A percentile compares a stretch with the other conserved stretches of the same genome.
phyloP scores from a whole-genome alignment of 2,329 filamentous ascomycete species.

The Sphaerulina musiva region DNA sequence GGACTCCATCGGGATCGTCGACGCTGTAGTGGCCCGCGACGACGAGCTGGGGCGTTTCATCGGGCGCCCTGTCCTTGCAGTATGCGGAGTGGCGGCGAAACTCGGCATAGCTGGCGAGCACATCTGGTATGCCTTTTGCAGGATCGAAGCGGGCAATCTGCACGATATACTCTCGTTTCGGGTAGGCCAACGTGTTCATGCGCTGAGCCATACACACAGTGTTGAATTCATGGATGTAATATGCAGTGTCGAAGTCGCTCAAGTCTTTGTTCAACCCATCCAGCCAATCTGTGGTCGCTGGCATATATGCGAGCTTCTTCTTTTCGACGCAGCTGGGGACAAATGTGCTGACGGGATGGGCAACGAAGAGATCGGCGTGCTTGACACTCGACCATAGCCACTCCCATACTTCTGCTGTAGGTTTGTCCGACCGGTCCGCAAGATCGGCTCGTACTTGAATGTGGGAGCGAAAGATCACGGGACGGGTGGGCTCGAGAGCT shows the following conservation, averaged over 20 bases:
- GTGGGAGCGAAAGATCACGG: constrained; percentile 73
- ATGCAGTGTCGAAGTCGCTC: constrained; percentile 61
- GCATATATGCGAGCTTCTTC: constrained; percentile 65
- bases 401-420: constrained; percentile 67
- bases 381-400: constrained; percentile 69
- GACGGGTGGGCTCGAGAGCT: constrained; percentile 60
- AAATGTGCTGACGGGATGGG: constrained; percentile 70
- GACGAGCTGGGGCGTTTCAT: constrained; percentile 62
- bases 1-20: constrained; percentile 69
- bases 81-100: constrained; percentile 54
- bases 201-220: constrained; percentile 53
- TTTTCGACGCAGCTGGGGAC: constrained; percentile 62
- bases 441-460: constrained; percentile 76
- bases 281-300: constrained; percentile 76
- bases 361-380: constrained; percentile 70
- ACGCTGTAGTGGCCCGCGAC: constrained; percentile 74
- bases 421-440: constrained; percentile 50
- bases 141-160: constrained; percentile 80
- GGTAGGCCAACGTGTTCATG: constrained; percentile 55
- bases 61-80: constrained; percentile 44
- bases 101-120: constrained; percentile 68
- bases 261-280: constrained; percentile 75
- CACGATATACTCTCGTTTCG: constrained; percentile 63
- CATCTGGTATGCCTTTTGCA: constrained; percentile 72
- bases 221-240: constrained; percentile 71